These are phyloP conservation scores for Vickermania spadyakhi DNA, from an alignment of 208 protist species.

Conservation along the genomic window DNA sequence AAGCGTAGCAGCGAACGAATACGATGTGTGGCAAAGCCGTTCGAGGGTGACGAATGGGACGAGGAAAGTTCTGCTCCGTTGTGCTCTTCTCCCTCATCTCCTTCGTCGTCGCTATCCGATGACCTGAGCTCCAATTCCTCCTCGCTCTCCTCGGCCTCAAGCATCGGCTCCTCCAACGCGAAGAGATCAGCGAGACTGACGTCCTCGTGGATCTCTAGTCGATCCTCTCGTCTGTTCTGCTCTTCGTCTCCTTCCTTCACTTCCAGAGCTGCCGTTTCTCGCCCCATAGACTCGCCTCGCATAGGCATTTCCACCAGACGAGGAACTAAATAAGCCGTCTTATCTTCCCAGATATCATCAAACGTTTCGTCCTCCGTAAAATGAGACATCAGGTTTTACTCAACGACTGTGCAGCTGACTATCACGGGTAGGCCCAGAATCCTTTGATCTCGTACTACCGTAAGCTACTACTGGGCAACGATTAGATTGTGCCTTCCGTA, in stretches of 20 bases:
- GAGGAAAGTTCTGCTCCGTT: neutral
- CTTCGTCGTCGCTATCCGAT: neutral
- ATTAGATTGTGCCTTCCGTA: no score
- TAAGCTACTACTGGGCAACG: no score
- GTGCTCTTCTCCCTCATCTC: neutral
- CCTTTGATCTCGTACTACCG: no score
- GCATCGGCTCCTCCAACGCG: neutral
- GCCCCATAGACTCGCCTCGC: neutral
- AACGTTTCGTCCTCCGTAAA: neutral
- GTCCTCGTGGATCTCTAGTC: neutral
- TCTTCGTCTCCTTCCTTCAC: neutral
- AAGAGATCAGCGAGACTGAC: neutral
- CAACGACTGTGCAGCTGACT: no score
- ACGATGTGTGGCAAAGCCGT: conserved; percentile 37
- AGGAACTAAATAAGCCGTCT: neutral
- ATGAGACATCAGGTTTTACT: no score
- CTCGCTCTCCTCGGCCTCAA: neutral
- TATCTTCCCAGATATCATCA: neutral
- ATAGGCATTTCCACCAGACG: no score
- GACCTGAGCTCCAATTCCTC: no score
- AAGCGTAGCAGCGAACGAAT: conserved; percentile 63
- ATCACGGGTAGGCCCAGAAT: no score
- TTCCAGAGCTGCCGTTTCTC: neutral
- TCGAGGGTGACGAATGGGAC: neutral
- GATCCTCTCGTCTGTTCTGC: no score